Percentiles rank a stretch among this genome's conserved stretches.
These are phyloP conservation scores for Solidago caesia DNA, from an alignment of 129 eudicot species.

Conservation along the genomic window DNA sequence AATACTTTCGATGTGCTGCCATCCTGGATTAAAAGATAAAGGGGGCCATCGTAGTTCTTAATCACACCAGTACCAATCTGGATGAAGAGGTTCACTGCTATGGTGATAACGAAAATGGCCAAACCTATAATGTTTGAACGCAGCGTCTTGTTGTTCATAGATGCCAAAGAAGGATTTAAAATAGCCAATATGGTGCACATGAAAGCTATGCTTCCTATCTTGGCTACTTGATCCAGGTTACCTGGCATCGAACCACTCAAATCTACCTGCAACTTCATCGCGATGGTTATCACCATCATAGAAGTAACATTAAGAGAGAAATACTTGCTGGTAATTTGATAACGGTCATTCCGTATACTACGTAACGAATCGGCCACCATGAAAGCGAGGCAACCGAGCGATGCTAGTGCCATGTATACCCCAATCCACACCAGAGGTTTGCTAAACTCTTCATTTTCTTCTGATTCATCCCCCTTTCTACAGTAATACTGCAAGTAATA, in stretches of 20 bases:
- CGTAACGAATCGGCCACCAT: too few relatives aligned
- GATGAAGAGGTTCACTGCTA: constrained; percentile 18
- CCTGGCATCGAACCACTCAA: constrained; percentile 21
- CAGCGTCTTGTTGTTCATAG: constrained; percentile 28
- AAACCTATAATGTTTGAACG: constrained; percentile 28
- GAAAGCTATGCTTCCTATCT: constrained; percentile 22
- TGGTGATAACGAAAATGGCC: constrained; percentile 35
- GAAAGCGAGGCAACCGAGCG: too few relatives aligned
- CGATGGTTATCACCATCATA: constrained; percentile 31
- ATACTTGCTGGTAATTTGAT: too few relatives aligned
- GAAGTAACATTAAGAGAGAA: constrained; percentile 33
- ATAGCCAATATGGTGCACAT: constrained; percentile 29
- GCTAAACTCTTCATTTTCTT: neutral
- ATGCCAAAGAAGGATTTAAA: constrained; percentile 34
- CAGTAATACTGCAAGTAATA: too few relatives aligned
- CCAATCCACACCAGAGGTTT: constrained; percentile 2
- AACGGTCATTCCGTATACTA: too few relatives aligned
- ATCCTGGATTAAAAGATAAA: neutral
- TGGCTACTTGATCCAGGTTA: constrained; percentile 11
- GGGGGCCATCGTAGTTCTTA: neutral
- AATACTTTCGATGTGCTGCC: neutral
- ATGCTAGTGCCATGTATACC: too few relatives aligned
- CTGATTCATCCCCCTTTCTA: too few relatives aligned
- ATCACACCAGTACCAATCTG: neutral
- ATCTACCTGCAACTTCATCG: constrained; percentile 43